Base-by-base conservation (phyloP, 2,329 filamentous ascomycete genomes). In the Hypoxylon sp. region DNA sequence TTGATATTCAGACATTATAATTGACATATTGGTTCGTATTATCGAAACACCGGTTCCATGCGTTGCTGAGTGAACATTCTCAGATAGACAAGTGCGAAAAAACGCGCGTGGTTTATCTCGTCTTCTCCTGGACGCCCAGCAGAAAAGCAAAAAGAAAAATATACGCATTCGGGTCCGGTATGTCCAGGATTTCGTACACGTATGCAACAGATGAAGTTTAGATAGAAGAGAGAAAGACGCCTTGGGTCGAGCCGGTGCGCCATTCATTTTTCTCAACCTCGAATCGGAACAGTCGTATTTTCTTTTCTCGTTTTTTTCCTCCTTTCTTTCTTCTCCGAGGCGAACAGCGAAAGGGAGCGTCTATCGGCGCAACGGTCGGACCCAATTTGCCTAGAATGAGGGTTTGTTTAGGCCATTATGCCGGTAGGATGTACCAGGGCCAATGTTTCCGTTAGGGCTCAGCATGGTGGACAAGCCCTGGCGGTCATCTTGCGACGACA, bases 371-470 rank as follows among this genome's bases (percentile, higher is more conserved):
- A 64, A 61, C 60, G 48, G 56, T 50, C 58, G 55, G 51, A 60
- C 67, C 46, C 66, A 60, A 65, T 47, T 69, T 47, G 47, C 60
- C 69, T 72, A 72, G 62, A 72, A 72, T 61, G 66, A 58, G 49
- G 69, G 67, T 63, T 72, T 73, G 57, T 66, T 68, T 53, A 63
- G 64, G 40, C 70, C 70, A 31, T 71, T 70, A 21, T 67, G 59
- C 37, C 69, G 63, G 45, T 67, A 69, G 24, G 65, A 55, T 45
- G 54, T 18, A 21, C 41, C 45, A 15, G 59, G 42, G 15, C 61
- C 63, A 9, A 40, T 46, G 27, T 56, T 67, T 11, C 66, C 67
- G 23, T 67, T 70, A 26, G 70, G 70, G 41, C 70, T 72, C 6
- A 71, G 48, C 60, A 68, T 65, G 11, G 55, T 64, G n/a, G 66